These are phyloP conservation scores for Saccharomycopsis fodiens DNA, from an alignment of 805 yeast genomes.

Conservation along the genomic window DNA sequence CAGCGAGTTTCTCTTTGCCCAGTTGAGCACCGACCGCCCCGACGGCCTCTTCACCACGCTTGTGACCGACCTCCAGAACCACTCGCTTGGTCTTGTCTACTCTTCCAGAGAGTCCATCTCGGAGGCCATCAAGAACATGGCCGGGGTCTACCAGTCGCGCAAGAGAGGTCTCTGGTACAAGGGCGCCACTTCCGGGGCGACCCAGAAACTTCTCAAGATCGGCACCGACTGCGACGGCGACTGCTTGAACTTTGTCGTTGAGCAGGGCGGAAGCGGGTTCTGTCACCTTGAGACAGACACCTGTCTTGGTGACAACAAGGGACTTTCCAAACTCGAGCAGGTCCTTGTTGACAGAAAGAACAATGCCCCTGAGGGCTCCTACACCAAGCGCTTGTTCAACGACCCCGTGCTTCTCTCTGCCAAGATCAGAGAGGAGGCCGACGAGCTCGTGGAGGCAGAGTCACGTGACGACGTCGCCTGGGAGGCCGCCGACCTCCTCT, in stretches of 20 bases:
- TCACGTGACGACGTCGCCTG: conserved; percentile 68
- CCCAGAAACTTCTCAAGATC: conserved; percentile 63
- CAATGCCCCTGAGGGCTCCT: conserved; percentile 87
- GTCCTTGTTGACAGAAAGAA: conserved; percentile 54
- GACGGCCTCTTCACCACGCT: conserved; percentile 85
- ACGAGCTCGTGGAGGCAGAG: conserved; percentile 84
- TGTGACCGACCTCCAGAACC: conserved; percentile 61
- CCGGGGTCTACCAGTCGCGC: conserved; percentile 93
- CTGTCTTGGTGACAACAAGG: conserved; percentile 70
- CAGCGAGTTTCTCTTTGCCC: conserved; percentile 39
- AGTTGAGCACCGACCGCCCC: conserved; percentile 69
- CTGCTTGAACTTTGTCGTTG: conserved; percentile 78
- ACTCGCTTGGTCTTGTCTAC: conserved; percentile 83
- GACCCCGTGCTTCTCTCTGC: conserved; percentile 74
- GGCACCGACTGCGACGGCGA: conserved; percentile 90
- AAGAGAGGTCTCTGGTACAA: conserved; percentile 89
- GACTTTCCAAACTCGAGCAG: conserved; percentile 60
- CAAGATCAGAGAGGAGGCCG: conserved; percentile 92
- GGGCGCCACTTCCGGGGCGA: conserved; percentile 95
- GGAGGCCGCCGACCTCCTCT: conserved; percentile 94
- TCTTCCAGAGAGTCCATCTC: conserved; percentile 76
- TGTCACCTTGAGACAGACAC: conserved; percentile 76
- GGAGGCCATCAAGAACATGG: conserved; percentile 70
- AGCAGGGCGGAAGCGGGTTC: conserved; percentile 82
- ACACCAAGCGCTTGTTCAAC: conserved; percentile 78